Conservation (phyloP, 352 stramenopile species). For the Aphanomyces astaci region DNA sequence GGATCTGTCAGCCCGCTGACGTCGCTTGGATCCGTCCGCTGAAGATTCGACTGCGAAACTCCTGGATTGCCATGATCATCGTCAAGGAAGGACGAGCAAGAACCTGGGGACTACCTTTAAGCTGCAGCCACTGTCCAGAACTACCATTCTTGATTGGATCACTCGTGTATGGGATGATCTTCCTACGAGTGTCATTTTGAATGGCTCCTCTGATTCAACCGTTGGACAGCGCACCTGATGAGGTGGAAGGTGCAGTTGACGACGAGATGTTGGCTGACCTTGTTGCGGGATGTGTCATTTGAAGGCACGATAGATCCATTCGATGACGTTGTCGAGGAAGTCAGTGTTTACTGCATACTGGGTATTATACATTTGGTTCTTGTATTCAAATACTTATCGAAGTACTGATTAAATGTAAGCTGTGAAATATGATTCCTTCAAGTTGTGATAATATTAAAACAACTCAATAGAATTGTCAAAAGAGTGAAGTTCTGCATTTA, state of each 20-base stretch:
- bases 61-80: neutral
- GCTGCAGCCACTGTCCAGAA: neutral
- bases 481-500: no score
- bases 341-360: neutral
- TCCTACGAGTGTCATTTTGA: neutral
- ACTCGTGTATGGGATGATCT: neutral
- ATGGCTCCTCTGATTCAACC: neutral
- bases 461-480: no score
- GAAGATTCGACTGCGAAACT: neutral
- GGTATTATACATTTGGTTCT: no score
- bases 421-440: no score
- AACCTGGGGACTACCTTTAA: neutral
- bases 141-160: neutral
- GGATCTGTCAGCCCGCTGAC: constrained; percentile 12
- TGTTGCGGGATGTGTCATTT: neutral
- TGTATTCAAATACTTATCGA: no score
- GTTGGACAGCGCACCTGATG: neutral
- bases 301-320: neutral
- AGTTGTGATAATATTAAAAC: no score
- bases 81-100: constrained; percentile 4
- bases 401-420: no score
- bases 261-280: neutral
- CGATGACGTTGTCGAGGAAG: neutral
- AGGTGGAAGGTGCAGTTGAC: neutral
- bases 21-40: constrained; percentile 10